Evolutionary conservation across 805 yeast genomes (phyloP).

Genomic region (Candida saitoana): DNA sequence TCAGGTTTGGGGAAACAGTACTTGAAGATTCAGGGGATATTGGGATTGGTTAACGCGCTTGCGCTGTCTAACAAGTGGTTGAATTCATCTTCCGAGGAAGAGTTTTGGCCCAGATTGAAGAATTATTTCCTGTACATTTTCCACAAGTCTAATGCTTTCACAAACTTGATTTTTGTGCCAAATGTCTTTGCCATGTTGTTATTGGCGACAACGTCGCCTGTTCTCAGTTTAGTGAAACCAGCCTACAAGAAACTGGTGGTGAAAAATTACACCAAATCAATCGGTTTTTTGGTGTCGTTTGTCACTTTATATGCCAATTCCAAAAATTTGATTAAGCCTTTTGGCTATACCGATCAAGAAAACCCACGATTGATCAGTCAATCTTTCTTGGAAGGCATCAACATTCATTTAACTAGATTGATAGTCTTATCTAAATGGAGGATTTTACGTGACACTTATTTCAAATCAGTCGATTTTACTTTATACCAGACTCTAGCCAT

Average conservation of each 20-base stretch:
- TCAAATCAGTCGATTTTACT: slow-evolving; percentile 20
- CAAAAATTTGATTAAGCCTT: slow-evolving; percentile 18
- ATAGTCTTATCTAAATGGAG: slow-evolving; percentile 41
- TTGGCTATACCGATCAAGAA: slow-evolving; percentile 10
- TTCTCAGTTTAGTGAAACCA: slow-evolving; percentile 14
- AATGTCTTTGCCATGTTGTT: slow-evolving; percentile 32
- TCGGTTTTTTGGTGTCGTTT: slow-evolving; percentile 34
- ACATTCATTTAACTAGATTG: slow-evolving; percentile 29
- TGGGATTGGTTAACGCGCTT: slow-evolving; percentile 17
- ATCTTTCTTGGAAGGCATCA: slow-evolving; percentile 24
- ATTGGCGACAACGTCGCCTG: slow-evolving; percentile 31
- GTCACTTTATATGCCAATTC: slow-evolving; percentile 22
- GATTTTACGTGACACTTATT: slow-evolving; percentile 35
- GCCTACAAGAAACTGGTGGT: slow-evolving; percentile 11
- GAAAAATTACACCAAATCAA: slow-evolving; percentile 30
- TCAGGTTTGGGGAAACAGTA: slow-evolving; percentile 24
- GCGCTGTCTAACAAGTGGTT: slow-evolving; percentile 19
- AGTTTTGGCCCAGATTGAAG: slow-evolving; percentile 3
- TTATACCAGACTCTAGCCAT: slow-evolving; percentile 28
- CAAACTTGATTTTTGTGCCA: slow-evolving; percentile 35
- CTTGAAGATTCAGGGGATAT: slow-evolving; percentile 19
- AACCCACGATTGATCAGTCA: slow-evolving; percentile 21
- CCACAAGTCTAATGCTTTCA: slow-evolving; percentile 26
- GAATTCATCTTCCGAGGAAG: slow-evolving; percentile 10
- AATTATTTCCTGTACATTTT: slow-evolving; percentile 17